Evolutionary conservation across 352 stramenopile genomes (phyloP), one percentile per base, ranked within the genome.

Genomic region (Phytophthora quininea): DNA sequence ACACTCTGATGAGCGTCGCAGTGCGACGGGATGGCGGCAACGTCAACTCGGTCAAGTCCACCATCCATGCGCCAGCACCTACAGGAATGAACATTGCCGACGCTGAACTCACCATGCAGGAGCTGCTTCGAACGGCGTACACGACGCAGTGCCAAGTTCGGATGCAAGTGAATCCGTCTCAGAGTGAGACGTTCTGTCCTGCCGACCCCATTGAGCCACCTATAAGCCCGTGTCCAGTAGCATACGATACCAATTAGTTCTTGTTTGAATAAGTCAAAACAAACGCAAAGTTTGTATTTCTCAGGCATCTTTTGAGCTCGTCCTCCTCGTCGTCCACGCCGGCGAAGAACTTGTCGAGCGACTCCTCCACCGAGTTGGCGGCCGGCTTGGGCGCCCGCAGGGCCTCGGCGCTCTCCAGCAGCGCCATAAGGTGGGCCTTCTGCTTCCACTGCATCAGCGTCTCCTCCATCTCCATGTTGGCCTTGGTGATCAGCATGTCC

Each of bases 391-490:
- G 55, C 31, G 65, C 49, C 47, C 84, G 84, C 62, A 96, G 81
- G 54, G 82, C 74, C 30, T 77, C 57, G 55, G 79, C 88, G 10
- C 74, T 67, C 43, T 96, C 86, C 54, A 96, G 69, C 73, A 96
- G 76, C 77, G 72, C 89, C 14, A 98, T 33, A 49, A 99, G 82
- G 71, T 99, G 97, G 10, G 92, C 86, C 74, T 98, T 98, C 82
- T 99, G 97, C 77, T 99, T 99, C 90, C 97, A 98, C 80, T 98
- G 96, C 91, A 96, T 94, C 64, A 99, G 84, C 48, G 95, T 98
- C 74, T 99, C 97, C 80, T 99, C 97, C 58, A 99, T 76, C 68
- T 98, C 94, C 90, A 99, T 98, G 83, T 99, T 99, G 55, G 96
- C 97, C 80, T 98, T 98, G 55, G 95, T 97, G 60, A 99, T 92